Evolutionary conservation across 495 filamentous ascomycete genomes (phyloP).

Genomic region (Diplogelasinospora grovesii): DNA sequence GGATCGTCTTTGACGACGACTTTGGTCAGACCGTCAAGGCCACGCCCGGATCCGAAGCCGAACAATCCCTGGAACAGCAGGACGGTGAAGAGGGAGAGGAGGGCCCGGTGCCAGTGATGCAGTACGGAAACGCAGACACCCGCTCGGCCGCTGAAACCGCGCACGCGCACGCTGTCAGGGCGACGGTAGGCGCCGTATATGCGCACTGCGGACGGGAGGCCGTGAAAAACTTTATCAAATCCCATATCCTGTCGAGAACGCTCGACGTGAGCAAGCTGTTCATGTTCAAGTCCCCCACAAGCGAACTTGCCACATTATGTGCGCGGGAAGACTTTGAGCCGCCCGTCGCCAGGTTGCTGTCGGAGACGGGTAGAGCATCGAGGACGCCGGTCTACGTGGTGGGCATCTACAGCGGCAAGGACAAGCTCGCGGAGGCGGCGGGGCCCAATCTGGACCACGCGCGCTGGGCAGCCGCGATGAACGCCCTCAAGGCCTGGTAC

Average conservation of each 20-base stretch:
- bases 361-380: conserved; percentile 78
- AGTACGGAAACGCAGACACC: conserved; percentile 26
- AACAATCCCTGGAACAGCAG: conserved; percentile 6
- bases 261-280: conserved; percentile 73
- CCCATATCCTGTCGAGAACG: conserved; percentile 74
- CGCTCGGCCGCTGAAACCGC: conserved; percentile 24
- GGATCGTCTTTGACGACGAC: conserved; percentile 70
- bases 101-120: conserved; percentile 7
- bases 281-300: conserved; percentile 71
- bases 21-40: conserved; percentile 57
- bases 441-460: conserved; percentile 71
- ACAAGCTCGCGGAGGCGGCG: conserved; percentile 82
- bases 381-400: conserved; percentile 89
- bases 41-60: neutral
- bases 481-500: conserved; percentile 89
- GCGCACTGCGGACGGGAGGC: conserved; percentile 65
- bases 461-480: conserved; percentile 68
- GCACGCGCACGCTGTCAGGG: conserved; percentile 63
- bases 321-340: conserved; percentile 80
- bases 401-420: conserved; percentile 80
- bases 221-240: conserved; percentile 70
- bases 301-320: conserved; percentile 74
- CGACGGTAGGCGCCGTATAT: conserved; percentile 77
- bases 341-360: conserved; percentile 78
- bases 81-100: neutral